phyloP scores from a whole-genome alignment of 208 protist species.

The Porcisia hertigi region DNA sequence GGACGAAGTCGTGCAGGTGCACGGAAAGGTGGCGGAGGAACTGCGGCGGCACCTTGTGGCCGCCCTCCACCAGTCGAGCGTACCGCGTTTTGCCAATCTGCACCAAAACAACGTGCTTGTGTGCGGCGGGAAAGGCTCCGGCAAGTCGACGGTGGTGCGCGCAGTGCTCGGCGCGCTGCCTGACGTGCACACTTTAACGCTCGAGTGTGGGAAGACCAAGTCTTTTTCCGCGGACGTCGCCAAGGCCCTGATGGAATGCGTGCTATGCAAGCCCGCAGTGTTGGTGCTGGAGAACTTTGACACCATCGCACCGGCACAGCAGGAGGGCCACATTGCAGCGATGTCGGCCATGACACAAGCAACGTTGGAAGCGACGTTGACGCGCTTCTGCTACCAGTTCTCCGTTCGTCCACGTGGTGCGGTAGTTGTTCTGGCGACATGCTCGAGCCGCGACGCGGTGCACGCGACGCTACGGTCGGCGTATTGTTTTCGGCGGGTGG shows the following conservation, averaged over 20 bases:
- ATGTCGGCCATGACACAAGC: conserved; percentile 65
- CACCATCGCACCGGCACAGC: conserved; percentile 72
- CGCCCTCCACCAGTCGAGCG: conserved; percentile 33
- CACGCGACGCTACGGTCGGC: conserved; percentile 66
- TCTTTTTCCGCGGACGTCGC: conserved; percentile 48
- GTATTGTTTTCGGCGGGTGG: conserved; percentile 59
- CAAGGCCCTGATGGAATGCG: conserved; percentile 57
- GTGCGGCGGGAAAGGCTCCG: conserved; percentile 82
- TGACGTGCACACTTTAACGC: conserved; percentile 52
- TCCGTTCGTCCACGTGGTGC: conserved; percentile 22
- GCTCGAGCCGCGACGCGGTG: conserved; percentile 63
- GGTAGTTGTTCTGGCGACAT: conserved; percentile 77
- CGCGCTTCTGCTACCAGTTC: conserved; percentile 44
- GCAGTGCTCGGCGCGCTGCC: conserved; percentile 46
- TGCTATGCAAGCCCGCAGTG: conserved; percentile 76
- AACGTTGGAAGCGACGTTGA: conserved; percentile 60
- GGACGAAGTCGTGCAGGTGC: conserved; percentile 48
- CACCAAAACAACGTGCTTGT: conserved; percentile 70
- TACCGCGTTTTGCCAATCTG: conserved; percentile 22
- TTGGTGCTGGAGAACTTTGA: conserved; percentile 90
- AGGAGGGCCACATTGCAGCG: conserved; percentile 60
- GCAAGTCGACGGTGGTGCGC: conserved; percentile 71
- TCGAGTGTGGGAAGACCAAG: conserved; percentile 65
- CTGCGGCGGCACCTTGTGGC: conserved; percentile 46
- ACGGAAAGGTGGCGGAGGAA: conserved; percentile 49